Percentiles rank a stretch among this genome's conserved stretches.
phyloP scores from a whole-genome alignment of 129 eudicot genomes.

The Scalesia atractyloides region DNA sequence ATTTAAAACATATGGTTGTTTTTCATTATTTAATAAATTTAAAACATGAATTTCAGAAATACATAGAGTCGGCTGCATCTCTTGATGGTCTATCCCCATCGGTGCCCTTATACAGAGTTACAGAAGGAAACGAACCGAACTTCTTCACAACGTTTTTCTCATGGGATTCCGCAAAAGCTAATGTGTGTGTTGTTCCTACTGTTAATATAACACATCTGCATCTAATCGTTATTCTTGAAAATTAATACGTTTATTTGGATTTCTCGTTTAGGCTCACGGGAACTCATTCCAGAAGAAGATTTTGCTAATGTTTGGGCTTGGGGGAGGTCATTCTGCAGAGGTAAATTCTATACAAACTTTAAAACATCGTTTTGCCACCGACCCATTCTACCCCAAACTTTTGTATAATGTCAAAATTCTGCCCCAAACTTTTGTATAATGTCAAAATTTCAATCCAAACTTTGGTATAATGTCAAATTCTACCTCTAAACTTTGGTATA shows the following conservation, averaged over 20 bases:
- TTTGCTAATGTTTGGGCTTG: conserved; percentile 82
- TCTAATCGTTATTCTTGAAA: neutral
- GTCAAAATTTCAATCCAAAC: no score
- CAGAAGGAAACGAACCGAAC: conserved; percentile 95
- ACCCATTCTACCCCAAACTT: no score
- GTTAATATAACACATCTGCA: conserved; percentile 3
- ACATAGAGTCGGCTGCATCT: conserved; percentile 74
- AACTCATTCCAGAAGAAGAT: conserved; percentile 96
- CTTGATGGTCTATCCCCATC: conserved; percentile 78
- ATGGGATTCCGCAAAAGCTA: conserved; percentile 96
- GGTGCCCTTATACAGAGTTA: conserved; percentile 80
- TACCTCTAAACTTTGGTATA: no score
- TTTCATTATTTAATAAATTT: conserved; percentile 1
- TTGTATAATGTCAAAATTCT: no score
- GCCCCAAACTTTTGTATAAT: no score
- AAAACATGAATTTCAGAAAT: conserved; percentile 58
- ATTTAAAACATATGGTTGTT: neutral
- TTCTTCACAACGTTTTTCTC: conserved; percentile 92
- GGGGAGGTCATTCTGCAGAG: conserved; percentile 70
- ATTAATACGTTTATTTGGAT: conserved; percentile 5
- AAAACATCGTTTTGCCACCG: no score
- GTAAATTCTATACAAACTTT: conserved; percentile 31
- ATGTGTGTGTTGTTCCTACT: conserved; percentile 43
- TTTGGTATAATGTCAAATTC: no score
- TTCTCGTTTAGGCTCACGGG: conserved; percentile 67